Conservation (phyloP, 176 grass and related monocot genomes). For the Carex pumila region DNA sequence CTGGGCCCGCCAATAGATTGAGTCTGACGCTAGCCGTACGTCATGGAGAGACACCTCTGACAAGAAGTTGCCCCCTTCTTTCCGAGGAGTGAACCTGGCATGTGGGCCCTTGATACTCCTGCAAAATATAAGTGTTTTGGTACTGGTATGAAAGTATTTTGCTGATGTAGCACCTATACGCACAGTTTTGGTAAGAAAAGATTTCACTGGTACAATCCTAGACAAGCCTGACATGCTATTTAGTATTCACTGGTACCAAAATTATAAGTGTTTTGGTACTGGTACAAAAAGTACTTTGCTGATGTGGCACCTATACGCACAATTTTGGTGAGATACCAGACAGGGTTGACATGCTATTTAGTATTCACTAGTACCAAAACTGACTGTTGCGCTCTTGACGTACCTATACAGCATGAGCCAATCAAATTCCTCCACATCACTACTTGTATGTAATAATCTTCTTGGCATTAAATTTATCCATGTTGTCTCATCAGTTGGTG, state of each 20-base stretch:
- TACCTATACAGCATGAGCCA: constrained; percentile 54
- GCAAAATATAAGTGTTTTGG: background rate
- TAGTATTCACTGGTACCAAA: too few species aligned
- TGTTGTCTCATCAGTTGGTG: constrained; percentile 36
- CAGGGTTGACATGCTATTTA: background rate
- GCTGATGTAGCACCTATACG: background rate
- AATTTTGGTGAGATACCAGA: background rate
- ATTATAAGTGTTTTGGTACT: background rate
- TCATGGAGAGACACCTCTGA: constrained; percentile 58
- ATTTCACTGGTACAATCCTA: background rate
- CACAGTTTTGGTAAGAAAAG: background rate
- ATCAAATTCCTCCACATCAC: constrained; percentile 33
- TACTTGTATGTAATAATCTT: background rate
- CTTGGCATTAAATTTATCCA: constrained; percentile 64
- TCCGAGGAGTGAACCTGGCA: background rate
- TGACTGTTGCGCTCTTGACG: background rate
- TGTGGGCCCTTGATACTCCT: constrained; percentile 25
- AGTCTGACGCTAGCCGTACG: constrained; percentile 40
- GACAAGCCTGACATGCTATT: background rate
- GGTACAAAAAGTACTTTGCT: background rate
- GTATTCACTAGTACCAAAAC: background rate
- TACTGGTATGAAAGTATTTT: background rate
- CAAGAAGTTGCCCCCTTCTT: constrained; percentile 11
- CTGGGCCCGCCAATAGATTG: constrained; percentile 46
- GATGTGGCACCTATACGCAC: background rate